Base-by-base conservation (phyloP, 352 stramenopile species). In the Globisporangium mamillatum region DNA sequence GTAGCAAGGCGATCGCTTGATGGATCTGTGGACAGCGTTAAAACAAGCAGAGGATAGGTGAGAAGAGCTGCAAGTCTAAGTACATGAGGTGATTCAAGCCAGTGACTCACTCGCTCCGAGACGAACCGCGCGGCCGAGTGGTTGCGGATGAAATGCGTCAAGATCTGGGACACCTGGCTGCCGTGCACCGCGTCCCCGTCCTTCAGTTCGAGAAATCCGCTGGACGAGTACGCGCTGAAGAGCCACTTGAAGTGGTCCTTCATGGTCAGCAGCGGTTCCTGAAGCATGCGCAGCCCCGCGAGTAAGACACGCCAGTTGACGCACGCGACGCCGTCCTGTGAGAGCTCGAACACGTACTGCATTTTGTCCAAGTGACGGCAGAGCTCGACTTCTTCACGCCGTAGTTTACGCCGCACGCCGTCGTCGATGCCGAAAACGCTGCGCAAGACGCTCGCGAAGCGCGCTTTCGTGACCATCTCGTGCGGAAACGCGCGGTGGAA, bases 271-370 rank as follows among this genome's bases (percentile, higher is more conserved):
- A 90, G 64, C n/a, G 83, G 85, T 53, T 90, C 68, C 57, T 81
- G 75, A 24, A 92, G 80, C 74, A 91, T 81, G 27, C 77, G 78
- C n/a, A 92, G 63, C 8, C 66, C 74, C 16, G 80, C 62, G 46
- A 94, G 82, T 38, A 92, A 61, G 27, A 84, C 66, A 22, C 79
- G 82, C 86, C 86, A 94, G 69, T 94, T 88, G 60, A 91, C 68
- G 55, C 86, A 76, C 14, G 63, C 72, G 1, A 90, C 72, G 57
- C 88, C 83, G 46, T 86, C 75, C 18, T 34, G 34, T 18, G 75
- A 81, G 22, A 80, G 79, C 44, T 94, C 82, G 55, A 77, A 92
- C 38, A 73, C 72, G 75, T 83, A 91, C 59, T 90, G 79, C 64
- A 94, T 76, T 10, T 61, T 69, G 34, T 91, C 84, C 16, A 94